Percentiles rank a stretch among this genome's conserved stretches.
phyloP scores from a whole-genome alignment of 73 alveolate genomes.

The Paramecium octaurelia region DNA sequence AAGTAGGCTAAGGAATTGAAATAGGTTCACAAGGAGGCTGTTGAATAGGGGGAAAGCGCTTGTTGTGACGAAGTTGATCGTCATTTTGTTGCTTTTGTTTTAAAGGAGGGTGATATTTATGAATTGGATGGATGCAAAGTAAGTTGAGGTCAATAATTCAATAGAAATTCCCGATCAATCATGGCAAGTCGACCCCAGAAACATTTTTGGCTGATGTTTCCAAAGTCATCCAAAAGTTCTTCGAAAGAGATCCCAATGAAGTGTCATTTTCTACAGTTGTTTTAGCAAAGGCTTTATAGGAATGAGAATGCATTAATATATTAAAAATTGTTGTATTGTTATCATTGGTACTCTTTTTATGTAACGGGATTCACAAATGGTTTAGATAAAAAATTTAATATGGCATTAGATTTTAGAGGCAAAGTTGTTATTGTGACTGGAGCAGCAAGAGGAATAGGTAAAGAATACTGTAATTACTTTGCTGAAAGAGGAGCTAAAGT shows the following conservation, averaged over 20 bases:
- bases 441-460: conserved; percentile 88
- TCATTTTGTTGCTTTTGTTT: conserved; percentile 66
- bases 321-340: neutral
- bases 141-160: neutral
- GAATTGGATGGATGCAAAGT: conserved; percentile 69
- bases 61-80: conserved; percentile 56
- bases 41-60: conserved; percentile 54
- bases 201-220: conserved; percentile 59
- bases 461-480: conserved; percentile 78
- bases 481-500: conserved; percentile 89
- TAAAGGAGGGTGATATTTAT: conserved; percentile 57
- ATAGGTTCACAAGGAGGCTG: conserved; percentile 57
- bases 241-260: conserved; percentile 66
- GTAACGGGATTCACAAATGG: neutral
- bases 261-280: conserved; percentile 59
- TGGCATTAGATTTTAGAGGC: conserved; percentile 9
- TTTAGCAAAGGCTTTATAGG: conserved; percentile 47
- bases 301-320: neutral
- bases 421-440: conserved; percentile 83
- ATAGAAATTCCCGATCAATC: conserved; percentile 58
- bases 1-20: conserved; percentile 42
- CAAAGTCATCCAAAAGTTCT: conserved; percentile 48
- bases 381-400: neutral
- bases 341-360: neutral
- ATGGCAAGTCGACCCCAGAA: conserved; percentile 55